Percentiles rank a stretch among this genome's conserved stretches.
Evolutionary conservation across 768 basidiomycete genomes (phyloP).

Genomic region (Russula sp.): DNA sequence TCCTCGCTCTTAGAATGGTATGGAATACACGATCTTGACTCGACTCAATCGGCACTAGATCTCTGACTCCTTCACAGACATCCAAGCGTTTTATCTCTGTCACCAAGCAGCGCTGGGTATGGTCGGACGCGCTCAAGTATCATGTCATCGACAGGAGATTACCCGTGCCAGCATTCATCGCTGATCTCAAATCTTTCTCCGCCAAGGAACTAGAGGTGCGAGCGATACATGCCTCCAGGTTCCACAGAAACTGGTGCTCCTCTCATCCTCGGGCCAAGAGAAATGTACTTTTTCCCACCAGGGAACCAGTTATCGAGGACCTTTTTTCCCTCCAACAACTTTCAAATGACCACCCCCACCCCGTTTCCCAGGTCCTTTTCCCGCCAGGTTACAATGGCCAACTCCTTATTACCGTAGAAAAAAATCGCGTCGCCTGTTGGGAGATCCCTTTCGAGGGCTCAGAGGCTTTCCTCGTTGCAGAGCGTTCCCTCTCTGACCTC

Average conservation of each 20-base stretch:
- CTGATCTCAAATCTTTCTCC: constrained; percentile 27
- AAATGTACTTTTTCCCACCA: constrained; percentile 25
- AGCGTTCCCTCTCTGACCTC: constrained; percentile 21
- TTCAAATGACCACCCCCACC: constrained; percentile 12
- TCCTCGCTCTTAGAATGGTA: constrained; percentile 29
- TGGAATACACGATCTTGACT: constrained; percentile 16
- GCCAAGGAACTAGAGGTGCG: constrained; percentile 31
- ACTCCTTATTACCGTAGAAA: constrained; percentile 27
- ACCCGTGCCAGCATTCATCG: constrained; percentile 28
- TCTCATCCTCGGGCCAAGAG: constrained; percentile 22
- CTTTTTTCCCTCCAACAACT: constrained; percentile 11
- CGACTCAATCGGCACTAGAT: constrained; percentile 8
- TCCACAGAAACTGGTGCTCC: constrained; percentile 33
- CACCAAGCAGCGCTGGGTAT: constrained; percentile 33
- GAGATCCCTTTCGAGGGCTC: constrained; percentile 31
- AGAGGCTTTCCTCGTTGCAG: constrained; percentile 29
- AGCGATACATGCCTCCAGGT: constrained; percentile 29
- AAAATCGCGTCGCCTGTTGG: constrained; percentile 29
- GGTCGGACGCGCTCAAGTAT: constrained; percentile 30
- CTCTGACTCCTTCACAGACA: constrained; percentile 23
- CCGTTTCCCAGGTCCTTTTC: constrained; percentile 27
- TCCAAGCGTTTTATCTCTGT: constrained; percentile 27
- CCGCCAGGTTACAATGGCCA: constrained; percentile 28
- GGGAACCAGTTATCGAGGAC: constrained; percentile 8
- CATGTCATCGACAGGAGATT: constrained; percentile 30